Evolutionary conservation across 2,329 filamentous ascomycete genomes (phyloP).

Genomic region (Curvularia hawaiiensis): DNA sequence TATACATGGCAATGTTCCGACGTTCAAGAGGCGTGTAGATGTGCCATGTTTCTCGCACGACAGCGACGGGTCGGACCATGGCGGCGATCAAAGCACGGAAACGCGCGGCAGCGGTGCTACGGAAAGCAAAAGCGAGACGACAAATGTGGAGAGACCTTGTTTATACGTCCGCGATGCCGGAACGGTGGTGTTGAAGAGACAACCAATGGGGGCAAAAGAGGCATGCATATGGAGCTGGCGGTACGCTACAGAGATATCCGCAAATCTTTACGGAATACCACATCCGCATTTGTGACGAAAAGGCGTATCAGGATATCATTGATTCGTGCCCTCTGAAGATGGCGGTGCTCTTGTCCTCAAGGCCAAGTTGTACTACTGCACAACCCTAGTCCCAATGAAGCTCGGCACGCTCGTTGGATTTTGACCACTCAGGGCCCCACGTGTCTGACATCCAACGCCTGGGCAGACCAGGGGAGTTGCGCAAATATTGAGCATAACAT

Average conservation of each 20-base stretch:
- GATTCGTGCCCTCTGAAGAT: slow-evolving; percentile 23
- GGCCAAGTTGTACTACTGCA: slow-evolving; percentile 31
- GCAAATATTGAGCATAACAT: slow-evolving; percentile 9
- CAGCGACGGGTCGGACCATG: slow-evolving; percentile 29
- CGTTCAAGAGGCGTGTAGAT: slow-evolving; percentile 50
- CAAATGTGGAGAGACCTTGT: slow-evolving; percentile 28
- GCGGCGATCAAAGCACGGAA: slow-evolving; percentile 16
- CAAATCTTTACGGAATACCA: slow-evolving; percentile 23
- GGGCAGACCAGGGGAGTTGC: slow-evolving; percentile 17
- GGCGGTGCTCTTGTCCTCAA: slow-evolving; percentile 20
- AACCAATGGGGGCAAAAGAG: slow-evolving; percentile 24
- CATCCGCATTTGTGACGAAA: slow-evolving; percentile 29
- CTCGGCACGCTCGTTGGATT: slow-evolving; percentile 21
- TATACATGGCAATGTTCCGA: slow-evolving; percentile 49
- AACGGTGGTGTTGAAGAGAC: slow-evolving; percentile 15
- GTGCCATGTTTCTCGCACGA: slow-evolving; percentile 37
- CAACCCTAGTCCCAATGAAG: slow-evolving; percentile 21
- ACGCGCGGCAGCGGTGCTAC: slow-evolving; percentile 25
- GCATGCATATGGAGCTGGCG: slow-evolving; percentile 28
- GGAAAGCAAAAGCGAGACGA: slow-evolving; percentile 18
- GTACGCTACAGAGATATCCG: slow-evolving; percentile 24
- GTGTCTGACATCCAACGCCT: slow-evolving; percentile 7
- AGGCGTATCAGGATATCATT: slow-evolving; percentile 27
- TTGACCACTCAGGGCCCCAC: slow-evolving; percentile 27
- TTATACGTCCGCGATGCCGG: slow-evolving; percentile 28